Base-by-base conservation (phyloP, 495 filamentous ascomycete genomes). In the Echria macrotheca region DNA sequence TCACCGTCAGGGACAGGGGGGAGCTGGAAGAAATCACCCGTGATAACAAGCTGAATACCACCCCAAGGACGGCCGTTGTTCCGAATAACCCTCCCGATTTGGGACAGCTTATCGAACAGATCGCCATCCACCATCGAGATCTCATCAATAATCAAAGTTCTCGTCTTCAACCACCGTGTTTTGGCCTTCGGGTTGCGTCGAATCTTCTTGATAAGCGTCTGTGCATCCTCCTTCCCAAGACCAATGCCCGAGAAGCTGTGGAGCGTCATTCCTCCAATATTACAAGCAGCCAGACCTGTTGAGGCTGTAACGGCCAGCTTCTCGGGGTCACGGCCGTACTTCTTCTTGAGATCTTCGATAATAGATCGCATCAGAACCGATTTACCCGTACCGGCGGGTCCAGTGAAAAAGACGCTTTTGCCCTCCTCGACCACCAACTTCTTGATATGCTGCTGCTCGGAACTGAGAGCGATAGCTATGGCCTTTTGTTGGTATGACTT, bases 111-210 rank as follows among this genome's bases (percentile, higher is more conserved):
- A 66, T 98, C 93, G 52, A 97, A 97, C 0, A 98, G 73, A 44
- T 97, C 91, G 1, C 86, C 94, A 59, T 97, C 94, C 8, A 98
- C 89, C 93, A 98, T 98, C 9, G 93, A 97, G 24, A 98, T 84
- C 67, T 98, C 93, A 65, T 98, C 93, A 55, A 98, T 78, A 43
- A 98, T 74, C 24, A 98, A 77, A 14, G 87, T 79, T 54, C 86
- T 91, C 0, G 90, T 95, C 18, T 81, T 81, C 52, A 95, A 67
- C 93, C 94, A 97, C 32, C 94, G 82, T 33, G 78, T 82, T 61
- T 83, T 87, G 11, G 89, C 89, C 63, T 97, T 98, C 35, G 75
- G 72, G 54, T 97, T 96, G 32, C 78, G 82, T 60, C 84, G 87
- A 58, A 98, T 86, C 78, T 95, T 97, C 66, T 87, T 91, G 21